These are phyloP conservation scores for Neofusicoccum sp. DNA, from an alignment of 2,329 filamentous ascomycete genomes.

Conservation along the genomic window DNA sequence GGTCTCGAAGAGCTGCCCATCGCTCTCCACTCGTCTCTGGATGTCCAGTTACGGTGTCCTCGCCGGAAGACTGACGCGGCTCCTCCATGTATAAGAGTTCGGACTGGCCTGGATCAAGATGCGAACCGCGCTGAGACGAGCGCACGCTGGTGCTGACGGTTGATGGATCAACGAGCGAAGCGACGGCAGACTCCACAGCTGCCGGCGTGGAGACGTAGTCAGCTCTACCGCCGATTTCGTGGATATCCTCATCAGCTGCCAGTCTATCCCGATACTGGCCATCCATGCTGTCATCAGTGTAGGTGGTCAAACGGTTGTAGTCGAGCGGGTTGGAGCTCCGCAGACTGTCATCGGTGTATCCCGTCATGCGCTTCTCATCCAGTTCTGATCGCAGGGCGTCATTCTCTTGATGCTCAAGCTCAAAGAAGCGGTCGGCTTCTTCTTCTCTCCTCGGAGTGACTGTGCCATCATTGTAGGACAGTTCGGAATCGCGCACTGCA, in stretches of 20 bases:
- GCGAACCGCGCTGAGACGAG: conserved; percentile 28
- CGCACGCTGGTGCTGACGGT: conserved; percentile 54
- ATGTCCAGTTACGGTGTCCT: conserved; percentile 23
- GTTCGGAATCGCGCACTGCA: neutral
- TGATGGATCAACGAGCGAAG: conserved; percentile 84
- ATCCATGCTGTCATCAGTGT: conserved; percentile 57
- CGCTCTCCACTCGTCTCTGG: conserved; percentile 31
- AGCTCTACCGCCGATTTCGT: conserved; percentile 65
- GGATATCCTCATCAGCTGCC: conserved; percentile 67
- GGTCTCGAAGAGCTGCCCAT: conserved; percentile 41
- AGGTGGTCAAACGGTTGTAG: conserved; percentile 48
- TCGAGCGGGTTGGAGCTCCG: conserved; percentile 43
- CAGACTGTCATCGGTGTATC: conserved; percentile 55
- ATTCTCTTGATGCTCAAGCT: conserved; percentile 58
- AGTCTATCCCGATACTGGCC: conserved; percentile 55
- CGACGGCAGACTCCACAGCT: conserved; percentile 84
- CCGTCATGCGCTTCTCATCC: conserved; percentile 42
- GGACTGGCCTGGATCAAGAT: neutral
- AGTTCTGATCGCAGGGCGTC: conserved; percentile 52
- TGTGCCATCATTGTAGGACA: neutral
- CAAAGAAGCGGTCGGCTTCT: conserved; percentile 50
- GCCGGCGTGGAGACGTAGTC: conserved; percentile 70
- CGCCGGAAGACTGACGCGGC: conserved; percentile 24
- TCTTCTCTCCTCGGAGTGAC: conserved; percentile 27
- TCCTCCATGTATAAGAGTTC: conserved; percentile 17